phyloP scores from a whole-genome alignment of 805 yeast species.

The Zygotorulaspora florentina region DNA sequence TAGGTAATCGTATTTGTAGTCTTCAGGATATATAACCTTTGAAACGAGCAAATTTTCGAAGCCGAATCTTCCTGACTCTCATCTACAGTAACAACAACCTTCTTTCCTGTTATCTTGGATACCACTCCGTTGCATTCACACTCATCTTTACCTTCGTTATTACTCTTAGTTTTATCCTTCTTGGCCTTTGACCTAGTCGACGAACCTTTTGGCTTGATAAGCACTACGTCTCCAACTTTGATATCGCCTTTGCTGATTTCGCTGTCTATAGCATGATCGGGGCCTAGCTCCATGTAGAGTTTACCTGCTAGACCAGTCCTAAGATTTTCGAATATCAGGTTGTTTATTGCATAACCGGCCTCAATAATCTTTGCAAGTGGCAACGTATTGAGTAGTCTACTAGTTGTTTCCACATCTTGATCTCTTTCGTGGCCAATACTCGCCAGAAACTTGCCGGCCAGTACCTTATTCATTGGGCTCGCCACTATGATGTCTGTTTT shows the following conservation, averaged over 20 bases:
- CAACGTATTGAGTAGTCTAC: constrained; percentile 41
- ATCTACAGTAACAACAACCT: constrained; percentile 57
- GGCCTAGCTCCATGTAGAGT: constrained; percentile 56
- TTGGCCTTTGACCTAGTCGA: constrained; percentile 20
- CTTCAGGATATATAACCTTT: constrained; percentile 38
- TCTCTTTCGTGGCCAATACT: constrained; percentile 46
- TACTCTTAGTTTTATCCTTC: constrained; percentile 15
- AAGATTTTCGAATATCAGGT: constrained; percentile 55
- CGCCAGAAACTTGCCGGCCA: constrained; percentile 38
- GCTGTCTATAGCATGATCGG: constrained; percentile 38
- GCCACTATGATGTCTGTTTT: not conserved
- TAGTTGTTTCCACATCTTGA: constrained; percentile 49
- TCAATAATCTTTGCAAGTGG: constrained; percentile 64
- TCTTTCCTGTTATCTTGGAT: constrained; percentile 44
- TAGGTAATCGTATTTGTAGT: constrained; percentile 64
- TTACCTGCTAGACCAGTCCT: constrained; percentile 77
- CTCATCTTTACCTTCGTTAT: constrained; percentile 20
- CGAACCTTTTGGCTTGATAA: constrained; percentile 40
- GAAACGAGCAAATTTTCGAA: constrained; percentile 36
- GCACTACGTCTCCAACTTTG: constrained; percentile 72
- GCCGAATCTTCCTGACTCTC: constrained; percentile 53
- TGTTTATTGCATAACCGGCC: constrained; percentile 71
- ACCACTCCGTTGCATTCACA: constrained; percentile 61
- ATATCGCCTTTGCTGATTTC: constrained; percentile 47
- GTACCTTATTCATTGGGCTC: constrained; percentile 26